A percentile compares a stretch with the other conserved stretches of the same genome.
These are phyloP conservation scores for Rhipidocladum racemiflorum DNA, from an alignment of 176 grass and related monocot species.

Conservation along the genomic window DNA sequence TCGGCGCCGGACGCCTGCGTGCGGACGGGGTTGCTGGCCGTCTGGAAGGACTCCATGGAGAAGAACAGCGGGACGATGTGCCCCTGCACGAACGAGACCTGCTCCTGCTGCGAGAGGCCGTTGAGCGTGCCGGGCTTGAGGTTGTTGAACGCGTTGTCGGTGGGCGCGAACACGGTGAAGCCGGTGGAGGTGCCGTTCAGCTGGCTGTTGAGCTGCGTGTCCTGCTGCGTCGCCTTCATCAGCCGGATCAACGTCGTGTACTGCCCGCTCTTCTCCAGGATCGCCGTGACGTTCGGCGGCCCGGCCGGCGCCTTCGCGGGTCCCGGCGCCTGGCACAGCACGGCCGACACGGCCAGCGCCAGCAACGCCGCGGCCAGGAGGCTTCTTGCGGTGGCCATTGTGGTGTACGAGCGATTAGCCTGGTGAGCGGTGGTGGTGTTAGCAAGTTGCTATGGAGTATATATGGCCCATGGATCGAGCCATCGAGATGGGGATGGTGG, in stretches of 20 bases:
- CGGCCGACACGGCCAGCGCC: not conserved
- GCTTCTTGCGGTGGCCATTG: not conserved
- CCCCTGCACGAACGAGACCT: constrained; percentile 68
- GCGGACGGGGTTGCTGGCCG: constrained; percentile 72
- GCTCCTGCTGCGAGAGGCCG: constrained; percentile 58
- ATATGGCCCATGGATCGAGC: not conserved
- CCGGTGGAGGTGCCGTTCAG: constrained; percentile 62
- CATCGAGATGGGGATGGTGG: not conserved
- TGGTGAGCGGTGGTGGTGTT: not conserved
- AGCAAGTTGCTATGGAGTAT: not conserved
- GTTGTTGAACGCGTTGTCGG: constrained; percentile 67
- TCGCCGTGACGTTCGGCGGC: constrained; percentile 63
- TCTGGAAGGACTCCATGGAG: constrained; percentile 56
- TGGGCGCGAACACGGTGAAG: constrained; percentile 77
- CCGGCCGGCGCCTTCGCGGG: not conserved
- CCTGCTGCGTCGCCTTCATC: constrained; percentile 62
- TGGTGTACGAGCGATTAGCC: not conserved
- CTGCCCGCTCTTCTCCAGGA: constrained; percentile 60
- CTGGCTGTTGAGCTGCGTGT: constrained; percentile 74
- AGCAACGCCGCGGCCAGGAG: not conserved
- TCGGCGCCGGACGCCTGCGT: constrained; percentile 74
- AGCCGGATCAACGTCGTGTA: constrained; percentile 68
- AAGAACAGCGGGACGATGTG: constrained; percentile 70
- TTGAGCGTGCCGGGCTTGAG: constrained; percentile 74
- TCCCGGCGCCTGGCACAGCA: constrained; percentile 24